Base-by-base conservation (phyloP, 2,329 filamentous ascomycete species). In the Curvularia eragrostidis region DNA sequence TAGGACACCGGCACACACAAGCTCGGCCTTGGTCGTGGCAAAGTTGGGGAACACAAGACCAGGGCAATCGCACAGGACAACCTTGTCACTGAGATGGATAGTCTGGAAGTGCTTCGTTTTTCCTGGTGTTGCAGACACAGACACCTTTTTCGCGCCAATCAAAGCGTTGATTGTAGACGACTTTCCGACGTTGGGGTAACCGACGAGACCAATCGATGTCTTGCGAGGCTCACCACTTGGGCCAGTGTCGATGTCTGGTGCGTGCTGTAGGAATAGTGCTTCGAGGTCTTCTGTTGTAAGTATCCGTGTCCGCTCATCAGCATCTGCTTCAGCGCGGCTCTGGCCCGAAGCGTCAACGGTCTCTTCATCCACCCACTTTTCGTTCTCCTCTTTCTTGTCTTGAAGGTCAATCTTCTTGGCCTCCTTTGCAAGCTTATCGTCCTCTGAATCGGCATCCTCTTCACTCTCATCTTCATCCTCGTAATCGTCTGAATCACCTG, bases 31-130 rank as follows among this genome's bases (percentile, higher is more conserved):
- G 46, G 93, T 98, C 44, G 89, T 93, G 56, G 95, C 94, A 69
- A 98, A 99, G 79, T 98, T 98, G 69, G 95, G 93, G 77, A 99
- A 98, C 1, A 99, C 96, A 19, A 99, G 88, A 89, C 95, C 95
- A 9, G 95, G 95, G 74, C 95, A 99, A 87, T 99, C 95, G 78
- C 95, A 98, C 6, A 99, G 86, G 46, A 98, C 85, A 62, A 99
- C 92, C 58, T 88, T 87, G 1, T 95, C 90, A 58, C 91, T 95
- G 30, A 99, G 86, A 75, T 97, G 93, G 58, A 99, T 95, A 1
- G 95, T 99, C 78, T 99, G 95, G 81, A 99, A 99, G 73, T 99
- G 95, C 82, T 99, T 99, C 13, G 95, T 99, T 81, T 99, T 99
- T 75, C 95, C 95, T 3, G 95, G 95, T 1, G 95, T 99, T 13